These are phyloP conservation scores for Spinacia oleracea DNA, from an alignment of 179 eudicot species.

Conservation along the genomic window DNA sequence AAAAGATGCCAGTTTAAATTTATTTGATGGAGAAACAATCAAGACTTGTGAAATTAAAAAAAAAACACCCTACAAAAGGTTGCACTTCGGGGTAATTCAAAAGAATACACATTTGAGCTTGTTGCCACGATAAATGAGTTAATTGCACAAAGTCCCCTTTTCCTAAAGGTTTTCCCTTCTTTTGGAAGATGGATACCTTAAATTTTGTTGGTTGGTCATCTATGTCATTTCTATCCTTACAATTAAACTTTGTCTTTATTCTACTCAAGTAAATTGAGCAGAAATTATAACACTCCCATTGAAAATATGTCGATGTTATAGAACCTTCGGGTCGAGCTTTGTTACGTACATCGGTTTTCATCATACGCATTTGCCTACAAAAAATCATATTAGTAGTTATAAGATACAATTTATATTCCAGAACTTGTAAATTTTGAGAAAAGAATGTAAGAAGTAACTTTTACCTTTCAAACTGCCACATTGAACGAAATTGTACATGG, in stretches of 20 bases:
- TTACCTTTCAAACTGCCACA: not conserved
- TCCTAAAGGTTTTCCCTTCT: too few relatives aligned
- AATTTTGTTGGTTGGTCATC: not conserved
- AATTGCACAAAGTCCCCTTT: constrained; percentile 1
- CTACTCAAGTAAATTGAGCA: not conserved
- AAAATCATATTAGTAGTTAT: not conserved
- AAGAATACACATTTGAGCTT: constrained; percentile 2
- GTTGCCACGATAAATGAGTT: not conserved
- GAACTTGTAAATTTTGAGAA: too few relatives aligned
- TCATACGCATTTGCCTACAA: not conserved
- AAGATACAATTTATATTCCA: too few relatives aligned
- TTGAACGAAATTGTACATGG: not conserved
- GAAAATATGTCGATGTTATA: not conserved
- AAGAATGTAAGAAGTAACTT: too few relatives aligned
- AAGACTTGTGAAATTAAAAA: too few relatives aligned
- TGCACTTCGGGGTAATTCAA: constrained; percentile 1
- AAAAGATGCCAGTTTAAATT: fast-evolving
- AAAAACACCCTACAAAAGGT: not conserved
- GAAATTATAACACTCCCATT: not conserved
- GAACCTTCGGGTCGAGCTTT: not conserved
- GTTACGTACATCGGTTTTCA: not conserved
- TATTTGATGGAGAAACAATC: too few relatives aligned
- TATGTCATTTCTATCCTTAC: not conserved
- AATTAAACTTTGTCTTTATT: not conserved
- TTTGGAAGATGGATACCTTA: not conserved